A percentile compares a stretch with the other conserved stretches of the same genome.
Conservation (phyloP, 1,139 yeast genomes). For the Sugiyamaella japonica region DNA sequence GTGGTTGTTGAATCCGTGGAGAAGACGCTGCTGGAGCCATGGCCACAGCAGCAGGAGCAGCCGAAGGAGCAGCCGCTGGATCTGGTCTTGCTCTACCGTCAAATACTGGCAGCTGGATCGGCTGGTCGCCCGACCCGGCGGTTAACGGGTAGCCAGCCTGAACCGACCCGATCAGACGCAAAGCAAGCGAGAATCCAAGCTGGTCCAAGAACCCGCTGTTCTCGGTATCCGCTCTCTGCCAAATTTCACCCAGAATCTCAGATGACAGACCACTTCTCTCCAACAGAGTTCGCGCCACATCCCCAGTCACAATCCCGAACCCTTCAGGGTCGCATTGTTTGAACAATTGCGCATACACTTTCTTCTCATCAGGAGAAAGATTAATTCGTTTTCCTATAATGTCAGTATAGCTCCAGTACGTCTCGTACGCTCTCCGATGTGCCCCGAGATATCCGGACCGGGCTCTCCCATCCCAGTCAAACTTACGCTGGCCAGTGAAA, state of each 20-base stretch:
- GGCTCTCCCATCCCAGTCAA: background rate
- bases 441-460: constrained; percentile 5
- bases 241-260: constrained; percentile 77
- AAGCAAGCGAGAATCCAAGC: constrained; percentile 77
- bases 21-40: constrained; percentile 25
- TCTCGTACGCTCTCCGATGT: too few species aligned
- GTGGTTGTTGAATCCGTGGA: constrained; percentile 24
- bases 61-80: constrained; percentile 8
- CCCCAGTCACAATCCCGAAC: constrained; percentile 86
- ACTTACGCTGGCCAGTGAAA: constrained; percentile 16
- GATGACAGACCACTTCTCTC: constrained; percentile 87
- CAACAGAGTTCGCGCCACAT: constrained; percentile 78
- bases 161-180: constrained; percentile 86
- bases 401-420: background rate
- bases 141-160: constrained; percentile 68
- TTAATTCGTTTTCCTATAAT: constrained; percentile 21
- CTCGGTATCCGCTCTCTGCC: constrained; percentile 87
- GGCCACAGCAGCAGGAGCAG: constrained; percentile 31
- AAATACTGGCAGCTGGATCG: constrained; percentile 51
- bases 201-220: constrained; percentile 85
- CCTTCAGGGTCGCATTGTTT: constrained; percentile 75
- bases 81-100: constrained; percentile 32
- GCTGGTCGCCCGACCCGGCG: constrained; percentile 50
- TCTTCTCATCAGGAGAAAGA: constrained; percentile 78
- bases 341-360: constrained; percentile 71